Evolutionary conservation across 1,284 basidiomycete genomes (phyloP).

Genomic region (Xerocomus amazonicus): DNA sequence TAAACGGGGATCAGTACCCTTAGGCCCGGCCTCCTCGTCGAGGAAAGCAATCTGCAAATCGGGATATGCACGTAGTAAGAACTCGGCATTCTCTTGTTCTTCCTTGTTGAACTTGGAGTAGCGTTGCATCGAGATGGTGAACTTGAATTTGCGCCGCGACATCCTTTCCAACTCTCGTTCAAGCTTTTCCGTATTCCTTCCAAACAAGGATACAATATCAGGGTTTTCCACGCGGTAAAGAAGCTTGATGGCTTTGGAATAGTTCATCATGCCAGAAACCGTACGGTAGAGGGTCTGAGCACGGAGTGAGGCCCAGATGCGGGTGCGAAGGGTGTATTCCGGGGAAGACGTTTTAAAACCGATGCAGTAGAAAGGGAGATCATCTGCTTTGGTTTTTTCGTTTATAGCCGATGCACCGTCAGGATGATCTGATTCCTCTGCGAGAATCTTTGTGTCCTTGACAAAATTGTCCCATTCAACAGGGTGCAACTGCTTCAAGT

Average conservation of each 20-base stretch:
- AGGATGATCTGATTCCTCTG: constrained; percentile 79
- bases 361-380: constrained; percentile 98
- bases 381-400: constrained; percentile 88
- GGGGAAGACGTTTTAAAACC: constrained; percentile 99
- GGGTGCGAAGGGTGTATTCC: constrained; percentile 97
- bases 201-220: constrained; percentile 96
- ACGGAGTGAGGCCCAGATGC: constrained; percentile 98
- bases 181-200: constrained; percentile 94
- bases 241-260: constrained; percentile 99
- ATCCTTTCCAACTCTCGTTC: constrained; percentile 97
- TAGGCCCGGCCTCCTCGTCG: constrained; percentile 90
- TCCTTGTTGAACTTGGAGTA: constrained; percentile 99
- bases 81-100: constrained; percentile 98
- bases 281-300: constrained; percentile 99
- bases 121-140: constrained; percentile 98
- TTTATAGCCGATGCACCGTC: constrained; percentile 54
- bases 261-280: constrained; percentile 99
- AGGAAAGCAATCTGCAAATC: constrained; percentile 98
- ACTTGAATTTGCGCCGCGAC: constrained; percentile 98
- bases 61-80: constrained; percentile 95
- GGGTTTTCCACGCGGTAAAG: constrained; percentile 99
- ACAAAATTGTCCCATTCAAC: constrained; percentile 99
- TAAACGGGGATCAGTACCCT: constrained; percentile 85
- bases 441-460: constrained; percentile 99
- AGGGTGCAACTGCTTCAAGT: constrained; percentile 98